phyloP scores from a whole-genome alignment of 2,329 filamentous ascomycete genomes.

The Calonectria honghensis region DNA sequence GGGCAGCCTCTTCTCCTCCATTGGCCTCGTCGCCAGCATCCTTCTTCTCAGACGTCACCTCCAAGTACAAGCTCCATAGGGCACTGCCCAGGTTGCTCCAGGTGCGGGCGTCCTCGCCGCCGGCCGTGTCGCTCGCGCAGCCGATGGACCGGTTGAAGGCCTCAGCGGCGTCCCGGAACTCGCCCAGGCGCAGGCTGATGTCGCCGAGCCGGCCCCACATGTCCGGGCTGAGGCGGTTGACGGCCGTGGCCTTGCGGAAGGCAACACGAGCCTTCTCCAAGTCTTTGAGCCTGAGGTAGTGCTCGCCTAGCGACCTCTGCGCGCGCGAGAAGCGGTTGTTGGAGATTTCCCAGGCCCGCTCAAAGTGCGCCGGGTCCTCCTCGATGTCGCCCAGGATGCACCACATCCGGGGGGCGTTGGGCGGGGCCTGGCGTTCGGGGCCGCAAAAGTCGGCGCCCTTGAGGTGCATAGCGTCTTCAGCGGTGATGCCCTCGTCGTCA shows the following conservation, averaged over 20 bases:
- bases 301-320: constrained; percentile 89
- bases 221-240: constrained; percentile 87
- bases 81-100: constrained; percentile 97
- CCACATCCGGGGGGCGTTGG: constrained; percentile 90
- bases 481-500: constrained; percentile 69
- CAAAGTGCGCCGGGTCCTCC: constrained; percentile 82
- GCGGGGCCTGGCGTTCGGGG: constrained; percentile 78
- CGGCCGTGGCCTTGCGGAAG: constrained; percentile 84
- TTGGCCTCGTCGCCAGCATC: constrained; percentile 40
- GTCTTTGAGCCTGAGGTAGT: constrained; percentile 81
- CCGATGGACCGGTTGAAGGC: constrained; percentile 90
- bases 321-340: constrained; percentile 88
- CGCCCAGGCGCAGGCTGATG: constrained; percentile 84
- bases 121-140: constrained; percentile 73
- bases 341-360: constrained; percentile 91
- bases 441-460: constrained; percentile 74
- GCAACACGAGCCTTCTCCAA: constrained; percentile 83
- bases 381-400: constrained; percentile 96
- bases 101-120: constrained; percentile 91
- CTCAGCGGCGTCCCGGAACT: constrained; percentile 86
- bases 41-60: constrained; percentile 65
- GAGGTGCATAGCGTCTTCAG: constrained; percentile 72
- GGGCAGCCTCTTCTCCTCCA: constrained; percentile 46
- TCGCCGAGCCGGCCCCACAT: constrained; percentile 95
- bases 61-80: constrained; percentile 81